Percentiles rank a stretch among this genome's conserved stretches.
These are phyloP conservation scores for Aechmea fasciata DNA, from an alignment of 176 grass and related monocot species.

Conservation along the genomic window DNA sequence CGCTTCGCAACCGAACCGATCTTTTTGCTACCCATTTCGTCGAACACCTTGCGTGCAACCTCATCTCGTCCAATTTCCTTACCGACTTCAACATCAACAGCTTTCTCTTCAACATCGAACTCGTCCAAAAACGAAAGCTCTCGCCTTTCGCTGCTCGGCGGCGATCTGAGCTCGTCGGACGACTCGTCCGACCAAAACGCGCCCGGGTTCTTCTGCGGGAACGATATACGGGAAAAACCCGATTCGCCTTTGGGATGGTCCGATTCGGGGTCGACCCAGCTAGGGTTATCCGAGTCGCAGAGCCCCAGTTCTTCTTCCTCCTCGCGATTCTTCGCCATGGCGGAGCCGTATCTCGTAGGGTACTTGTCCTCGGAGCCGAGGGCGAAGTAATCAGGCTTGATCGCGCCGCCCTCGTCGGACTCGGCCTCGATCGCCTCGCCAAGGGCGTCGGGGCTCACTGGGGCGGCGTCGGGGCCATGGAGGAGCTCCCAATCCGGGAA, in stretches of 20 bases:
- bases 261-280: slow-evolving; percentile 73
- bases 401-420: slow-evolving; percentile 45
- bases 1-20: neutral
- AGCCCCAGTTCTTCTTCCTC: slow-evolving; percentile 27
- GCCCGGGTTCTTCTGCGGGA: slow-evolving; percentile 32
- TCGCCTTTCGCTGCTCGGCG: slow-evolving; percentile 22
- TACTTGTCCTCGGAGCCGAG: slow-evolving; percentile 48
- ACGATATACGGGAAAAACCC: slow-evolving; percentile 19
- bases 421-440: slow-evolving; percentile 4
- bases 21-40: neutral
- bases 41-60: neutral
- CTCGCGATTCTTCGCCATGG: slow-evolving; percentile 12
- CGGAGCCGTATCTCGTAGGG: slow-evolving; percentile 26
- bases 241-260: slow-evolving; percentile 10
- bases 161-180: slow-evolving; percentile 22
- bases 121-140: slow-evolving; percentile 14
- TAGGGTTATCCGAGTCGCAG: slow-evolving; percentile 34
- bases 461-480: slow-evolving; percentile 24
- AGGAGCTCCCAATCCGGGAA: slow-evolving; percentile 73
- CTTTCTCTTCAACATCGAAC: slow-evolving; percentile 20
- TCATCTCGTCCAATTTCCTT: slow-evolving; percentile 2
- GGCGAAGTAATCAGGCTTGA: slow-evolving; percentile 83
- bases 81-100: slow-evolving; percentile 1
- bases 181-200: slow-evolving; percentile 69
- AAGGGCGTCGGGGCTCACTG: neutral